Evolutionary conservation across 1,284 basidiomycete genomes (phyloP).

Genomic region (Apiotrichum akiyoshidainum): DNA sequence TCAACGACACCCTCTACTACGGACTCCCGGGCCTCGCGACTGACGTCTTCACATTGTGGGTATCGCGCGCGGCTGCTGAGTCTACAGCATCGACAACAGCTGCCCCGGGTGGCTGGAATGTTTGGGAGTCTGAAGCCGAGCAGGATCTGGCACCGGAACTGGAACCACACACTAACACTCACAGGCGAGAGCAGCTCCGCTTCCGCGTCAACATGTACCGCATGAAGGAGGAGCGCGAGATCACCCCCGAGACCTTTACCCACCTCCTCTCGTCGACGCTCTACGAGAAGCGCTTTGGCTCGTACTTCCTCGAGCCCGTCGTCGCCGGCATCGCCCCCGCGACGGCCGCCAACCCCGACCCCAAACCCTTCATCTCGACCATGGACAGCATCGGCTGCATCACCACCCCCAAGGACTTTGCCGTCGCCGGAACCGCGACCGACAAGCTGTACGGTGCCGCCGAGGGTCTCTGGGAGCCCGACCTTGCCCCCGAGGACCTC

Average conservation of each 20-base stretch:
- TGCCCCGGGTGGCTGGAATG: too few relatives aligned
- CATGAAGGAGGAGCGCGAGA: constrained; percentile 98
- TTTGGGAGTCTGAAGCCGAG: too few relatives aligned
- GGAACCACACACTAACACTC: background rate
- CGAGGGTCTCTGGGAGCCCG: constrained; percentile 97
- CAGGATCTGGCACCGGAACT: too few relatives aligned
- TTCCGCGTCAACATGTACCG: constrained; percentile 99
- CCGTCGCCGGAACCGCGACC: constrained; percentile 90
- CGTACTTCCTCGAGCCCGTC: constrained; percentile 96
- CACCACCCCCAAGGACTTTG: constrained; percentile 70
- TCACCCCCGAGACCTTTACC: constrained; percentile 93
- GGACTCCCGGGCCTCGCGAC: constrained; percentile 91
- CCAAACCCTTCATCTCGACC: constrained; percentile 92
- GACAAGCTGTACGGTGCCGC: constrained; percentile 95
- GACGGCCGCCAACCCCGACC: constrained; percentile 60
- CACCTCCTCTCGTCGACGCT: constrained; percentile 95
- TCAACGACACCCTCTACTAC: constrained; percentile 88
- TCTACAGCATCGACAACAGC: too few relatives aligned
- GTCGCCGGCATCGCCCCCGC: constrained; percentile 78
- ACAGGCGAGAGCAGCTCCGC: constrained; percentile 79
- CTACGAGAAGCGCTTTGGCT: constrained; percentile 93
- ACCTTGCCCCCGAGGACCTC: constrained; percentile 85
- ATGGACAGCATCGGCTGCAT: constrained; percentile 88
- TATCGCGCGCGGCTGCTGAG: background rate
- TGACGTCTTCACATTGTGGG: constrained; percentile 87